These are phyloP conservation scores for Cadophora sp. DNA, from an alignment of 2,329 filamentous ascomycete species.

Conservation along the genomic window DNA sequence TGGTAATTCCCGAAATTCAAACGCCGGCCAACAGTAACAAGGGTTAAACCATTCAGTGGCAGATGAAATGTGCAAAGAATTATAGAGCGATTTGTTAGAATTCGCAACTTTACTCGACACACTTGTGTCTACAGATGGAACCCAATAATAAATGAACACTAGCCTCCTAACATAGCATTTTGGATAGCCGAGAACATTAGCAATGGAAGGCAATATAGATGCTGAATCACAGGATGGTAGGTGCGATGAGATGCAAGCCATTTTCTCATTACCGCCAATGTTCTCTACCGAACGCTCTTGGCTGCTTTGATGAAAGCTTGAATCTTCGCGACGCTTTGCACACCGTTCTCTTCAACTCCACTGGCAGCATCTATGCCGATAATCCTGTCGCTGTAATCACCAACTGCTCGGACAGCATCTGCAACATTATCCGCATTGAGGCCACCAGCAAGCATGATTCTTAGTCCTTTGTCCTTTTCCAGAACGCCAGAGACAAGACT, in stretches of 20 bases:
- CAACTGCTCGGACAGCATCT: slow-evolving; percentile 67
- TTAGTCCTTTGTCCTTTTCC: slow-evolving; percentile 71
- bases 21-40: too few species aligned
- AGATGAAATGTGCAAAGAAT: too few species aligned
- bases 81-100: too few species aligned
- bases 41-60: too few species aligned
- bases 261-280: background rate
- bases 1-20: too few species aligned
- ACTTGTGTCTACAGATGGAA: too few species aligned
- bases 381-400: slow-evolving; percentile 65
- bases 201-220: background rate
- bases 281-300: slow-evolving; percentile 54
- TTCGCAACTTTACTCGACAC: too few species aligned
- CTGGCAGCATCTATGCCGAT: slow-evolving; percentile 92
- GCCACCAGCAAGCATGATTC: slow-evolving; percentile 84
- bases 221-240: background rate
- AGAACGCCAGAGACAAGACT: slow-evolving; percentile 72
- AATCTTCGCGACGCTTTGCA: slow-evolving; percentile 84
- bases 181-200: background rate
- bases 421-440: slow-evolving; percentile 81
- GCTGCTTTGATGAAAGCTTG: slow-evolving; percentile 78
- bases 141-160: background rate
- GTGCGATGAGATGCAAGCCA: background rate
- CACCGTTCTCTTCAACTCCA: slow-evolving; percentile 84
- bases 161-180: background rate